These are phyloP conservation scores for Eucalyptus caleyi DNA, from an alignment of 345 rosid genomes.

Conservation along the genomic window DNA sequence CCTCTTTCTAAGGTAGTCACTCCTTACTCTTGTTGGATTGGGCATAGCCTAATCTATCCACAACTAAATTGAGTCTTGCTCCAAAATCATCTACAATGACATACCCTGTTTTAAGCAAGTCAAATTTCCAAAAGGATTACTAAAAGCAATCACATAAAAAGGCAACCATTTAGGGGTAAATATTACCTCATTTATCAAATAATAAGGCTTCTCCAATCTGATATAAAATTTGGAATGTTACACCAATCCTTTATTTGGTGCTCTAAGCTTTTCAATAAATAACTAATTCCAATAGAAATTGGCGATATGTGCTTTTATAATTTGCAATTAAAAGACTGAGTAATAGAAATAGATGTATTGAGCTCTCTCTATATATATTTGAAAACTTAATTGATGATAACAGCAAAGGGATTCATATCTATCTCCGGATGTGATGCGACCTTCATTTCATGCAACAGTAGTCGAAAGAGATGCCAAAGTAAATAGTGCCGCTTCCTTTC, in stretches of 20 bases:
- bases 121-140: not conserved
- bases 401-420: not conserved
- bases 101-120: not conserved
- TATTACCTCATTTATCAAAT: not conserved
- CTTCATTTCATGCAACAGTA: not conserved
- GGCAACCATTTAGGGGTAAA: not conserved
- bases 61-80: not conserved
- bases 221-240: not conserved
- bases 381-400: not conserved
- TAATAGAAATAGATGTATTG: not conserved
- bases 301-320: not conserved
- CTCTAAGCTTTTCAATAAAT: not conserved
- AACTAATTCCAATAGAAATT: not conserved
- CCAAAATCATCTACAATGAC: not conserved
- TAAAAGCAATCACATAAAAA: not conserved
- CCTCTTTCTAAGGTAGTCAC: not conserved
- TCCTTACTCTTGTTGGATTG: not conserved
- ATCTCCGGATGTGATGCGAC: not conserved
- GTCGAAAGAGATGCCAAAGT: not conserved
- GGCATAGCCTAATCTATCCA: not conserved
- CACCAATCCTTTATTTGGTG: not conserved
- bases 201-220: not conserved
- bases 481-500: not conserved
- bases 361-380: not conserved
- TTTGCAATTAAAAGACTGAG: not conserved